A percentile compares a stretch with the other conserved stretches of the same genome.
These are phyloP conservation scores for Liriodendron chinense DNA, from an alignment of 164 flowering plant genomes.

Conservation along the genomic window DNA sequence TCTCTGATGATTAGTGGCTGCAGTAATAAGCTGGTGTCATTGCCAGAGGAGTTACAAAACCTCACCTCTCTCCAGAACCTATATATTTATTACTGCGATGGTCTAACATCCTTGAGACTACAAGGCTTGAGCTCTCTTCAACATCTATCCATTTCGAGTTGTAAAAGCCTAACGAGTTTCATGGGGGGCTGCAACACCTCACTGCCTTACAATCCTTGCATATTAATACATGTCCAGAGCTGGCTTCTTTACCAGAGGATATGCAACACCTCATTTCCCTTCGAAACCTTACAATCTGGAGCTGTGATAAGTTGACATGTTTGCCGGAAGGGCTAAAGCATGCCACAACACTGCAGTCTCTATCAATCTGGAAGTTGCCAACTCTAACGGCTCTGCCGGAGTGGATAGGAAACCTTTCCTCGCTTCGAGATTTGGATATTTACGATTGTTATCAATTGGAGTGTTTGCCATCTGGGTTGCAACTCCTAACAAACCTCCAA, in stretches of 20 bases:
- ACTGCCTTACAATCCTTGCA: background rate
- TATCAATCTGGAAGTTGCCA: background rate
- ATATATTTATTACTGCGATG: background rate
- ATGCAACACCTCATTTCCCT: background rate
- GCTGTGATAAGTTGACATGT: background rate
- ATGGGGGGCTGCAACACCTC: background rate
- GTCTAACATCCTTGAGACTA: background rate
- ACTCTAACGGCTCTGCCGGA: background rate
- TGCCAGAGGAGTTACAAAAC: too few species aligned
- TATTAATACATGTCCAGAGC: background rate
- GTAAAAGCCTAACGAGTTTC: background rate
- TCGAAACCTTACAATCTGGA: background rate
- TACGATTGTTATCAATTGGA: background rate
- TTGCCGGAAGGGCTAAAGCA: background rate
- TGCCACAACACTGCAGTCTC: background rate
- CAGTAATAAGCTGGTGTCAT: too few species aligned
- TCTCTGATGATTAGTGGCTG: too few species aligned
- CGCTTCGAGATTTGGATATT: background rate
- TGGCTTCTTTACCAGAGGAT: background rate
- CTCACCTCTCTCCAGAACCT: conserved; percentile 4
- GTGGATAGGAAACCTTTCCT: background rate
- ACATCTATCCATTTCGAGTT: accelerated
- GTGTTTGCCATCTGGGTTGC: background rate
- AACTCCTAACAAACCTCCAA: background rate
- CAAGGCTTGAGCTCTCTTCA: background rate